Evolutionary conservation across 441 rosid genomes (phyloP).

Genomic region (Euphorbia celastroides): DNA sequence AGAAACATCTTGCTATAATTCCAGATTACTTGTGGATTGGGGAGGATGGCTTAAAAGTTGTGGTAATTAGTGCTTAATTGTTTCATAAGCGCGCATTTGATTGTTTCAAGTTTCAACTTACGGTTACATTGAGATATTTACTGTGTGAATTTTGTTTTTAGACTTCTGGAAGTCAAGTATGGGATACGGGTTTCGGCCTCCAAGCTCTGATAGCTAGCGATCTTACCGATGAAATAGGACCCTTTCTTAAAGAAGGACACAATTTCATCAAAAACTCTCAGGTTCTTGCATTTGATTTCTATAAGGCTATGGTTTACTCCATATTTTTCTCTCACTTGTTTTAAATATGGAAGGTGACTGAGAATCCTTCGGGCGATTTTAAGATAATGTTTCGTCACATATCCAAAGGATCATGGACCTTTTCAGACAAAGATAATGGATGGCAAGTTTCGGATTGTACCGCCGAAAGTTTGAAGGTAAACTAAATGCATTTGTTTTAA

Average conservation of each 20-base stretch:
- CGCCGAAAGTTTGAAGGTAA: no score
- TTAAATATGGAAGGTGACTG: slow-evolving; percentile 25
- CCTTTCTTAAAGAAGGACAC: slow-evolving; percentile 38
- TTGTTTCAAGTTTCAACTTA: no score
- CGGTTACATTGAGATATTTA: no score
- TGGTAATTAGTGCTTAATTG: slow-evolving; percentile 32
- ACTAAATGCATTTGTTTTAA: no score
- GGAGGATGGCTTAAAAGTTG: slow-evolving; percentile 52
- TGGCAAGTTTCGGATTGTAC: slow-evolving; percentile 33
- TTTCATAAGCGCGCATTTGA: no score
- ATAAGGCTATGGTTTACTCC: no score
- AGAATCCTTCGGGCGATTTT: slow-evolving; percentile 24
- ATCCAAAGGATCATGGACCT: slow-evolving; percentile 26
- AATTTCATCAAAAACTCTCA: slow-evolving; percentile 46
- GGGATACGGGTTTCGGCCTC: slow-evolving; percentile 45
- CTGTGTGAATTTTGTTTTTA: not conserved
- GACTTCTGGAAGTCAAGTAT: slow-evolving; percentile 50
- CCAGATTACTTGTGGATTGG: slow-evolving; percentile 24
- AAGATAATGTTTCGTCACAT: slow-evolving; percentile 22
- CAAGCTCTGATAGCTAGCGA: slow-evolving; percentile 43
- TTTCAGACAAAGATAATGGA: slow-evolving; percentile 28
- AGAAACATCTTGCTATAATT: slow-evolving; percentile 26
- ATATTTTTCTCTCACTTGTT: no score
- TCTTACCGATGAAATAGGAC: slow-evolving; percentile 29
- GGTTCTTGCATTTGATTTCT: slow-evolving; percentile 22